Base-by-base conservation (phyloP, 768 basidiomycete species). In the Hypholoma fasciculare region DNA sequence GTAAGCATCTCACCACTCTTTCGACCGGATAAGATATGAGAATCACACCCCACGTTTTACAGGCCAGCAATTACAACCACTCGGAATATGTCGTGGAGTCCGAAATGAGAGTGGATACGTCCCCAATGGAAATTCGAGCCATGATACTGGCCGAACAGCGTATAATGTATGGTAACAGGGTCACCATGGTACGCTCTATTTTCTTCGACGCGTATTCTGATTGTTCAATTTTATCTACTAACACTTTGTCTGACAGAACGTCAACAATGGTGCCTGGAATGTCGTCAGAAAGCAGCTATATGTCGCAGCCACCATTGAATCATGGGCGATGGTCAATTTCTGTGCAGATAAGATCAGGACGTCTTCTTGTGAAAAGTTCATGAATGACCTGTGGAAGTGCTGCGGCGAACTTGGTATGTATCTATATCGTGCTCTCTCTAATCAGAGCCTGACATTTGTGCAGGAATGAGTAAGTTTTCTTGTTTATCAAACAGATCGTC, bases 1-100 rank as follows among this genome's bases (percentile, higher is more conserved):
- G 65, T 69, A 48, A 7, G 61, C 34, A 42, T 16, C 17, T 47
- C 9, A 23, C 11, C 7, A 16, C 38, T 14, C 9, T 3, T 14
- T 20, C 13, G 34, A 23, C 23, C 23, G 4, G 23, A 23, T 23
- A 14, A 47, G 1, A 20, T 54, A 43, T 43, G 12, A 47, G 16
- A 51, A 16, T 50, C 0, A 19, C 34, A 16, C 17, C 1, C n/a
- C 17, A 12, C 42, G 11, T 54, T 17, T 49, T 26, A 14, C 40
- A 70, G 69, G 54, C 65, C 14, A 1, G 37, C 1, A 54, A 54
- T 7, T 72, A 74, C 49, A 26, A 37, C 0, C 49, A 49, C 1
- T 75, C 73, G 0, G 71, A 74, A 23, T 73, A 63, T 46, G 60
- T 84, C 13, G 60, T 51, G 7, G 78, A 82, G 34, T 73, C 81